These are phyloP conservation scores for Ajuga reptans DNA, from an alignment of 305 asterid genomes.

Conservation along the genomic window DNA sequence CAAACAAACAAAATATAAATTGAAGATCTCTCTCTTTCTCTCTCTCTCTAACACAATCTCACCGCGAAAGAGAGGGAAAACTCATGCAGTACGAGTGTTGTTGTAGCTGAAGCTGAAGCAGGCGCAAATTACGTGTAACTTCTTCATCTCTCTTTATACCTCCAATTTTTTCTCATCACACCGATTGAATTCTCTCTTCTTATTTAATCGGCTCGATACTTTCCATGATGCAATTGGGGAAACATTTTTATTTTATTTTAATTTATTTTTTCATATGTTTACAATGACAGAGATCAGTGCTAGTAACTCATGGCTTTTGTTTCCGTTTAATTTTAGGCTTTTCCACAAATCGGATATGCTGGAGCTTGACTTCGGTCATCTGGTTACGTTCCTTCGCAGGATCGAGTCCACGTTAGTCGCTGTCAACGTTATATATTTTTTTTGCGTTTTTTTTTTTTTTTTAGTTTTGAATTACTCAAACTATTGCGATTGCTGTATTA, in stretches of 20 bases:
- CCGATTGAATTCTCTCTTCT: neutral
- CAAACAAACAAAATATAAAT: neutral
- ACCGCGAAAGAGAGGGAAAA: neutral
- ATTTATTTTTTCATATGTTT: neutral
- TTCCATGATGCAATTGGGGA: neutral
- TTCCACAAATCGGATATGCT: conserved; percentile 24
- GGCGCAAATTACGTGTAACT: conserved; percentile 17
- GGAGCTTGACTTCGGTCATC: conserved; percentile 32
- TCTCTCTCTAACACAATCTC: neutral
- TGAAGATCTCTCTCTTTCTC: neutral
- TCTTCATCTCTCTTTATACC: conserved; percentile 1
- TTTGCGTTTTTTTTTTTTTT: neutral
- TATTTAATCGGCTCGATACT: neutral
- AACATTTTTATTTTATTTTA: neutral
- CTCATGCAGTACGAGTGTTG: conserved; percentile 33
- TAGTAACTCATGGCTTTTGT: conserved; percentile 10
- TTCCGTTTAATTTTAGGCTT: conserved; percentile 16
- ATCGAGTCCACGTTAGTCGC: conserved; percentile 42
- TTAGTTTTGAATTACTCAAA: neutral
- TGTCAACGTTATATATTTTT: neutral
- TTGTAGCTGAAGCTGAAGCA: too few relatives aligned
- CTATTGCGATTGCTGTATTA: neutral
- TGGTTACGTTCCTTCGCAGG: conserved; percentile 29
- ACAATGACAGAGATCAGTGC: neutral
- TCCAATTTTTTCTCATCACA: neutral